Evolutionary conservation across 2,329 filamentous ascomycete species (phyloP), one percentile per base, ranked within the genome.

Genomic region (Trichothecium sympodiale): DNA sequence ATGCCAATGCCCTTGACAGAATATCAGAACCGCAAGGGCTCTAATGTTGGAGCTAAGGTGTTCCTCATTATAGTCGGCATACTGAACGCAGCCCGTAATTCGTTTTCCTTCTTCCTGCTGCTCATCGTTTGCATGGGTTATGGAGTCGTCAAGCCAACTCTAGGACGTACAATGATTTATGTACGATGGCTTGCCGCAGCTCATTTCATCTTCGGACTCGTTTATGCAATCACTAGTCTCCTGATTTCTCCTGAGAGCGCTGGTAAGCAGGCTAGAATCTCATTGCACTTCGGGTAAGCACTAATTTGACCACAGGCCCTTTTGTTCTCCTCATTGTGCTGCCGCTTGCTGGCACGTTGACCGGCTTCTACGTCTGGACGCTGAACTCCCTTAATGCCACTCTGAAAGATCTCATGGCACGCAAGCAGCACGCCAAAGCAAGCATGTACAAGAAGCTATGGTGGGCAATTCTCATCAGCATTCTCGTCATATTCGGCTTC

Each of bases 41-140:
- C 85, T 36, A 94, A 87, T 52, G 57, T 81, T 3, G 79, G 84
- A 31, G 78, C 86, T 38, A 94, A 93, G 56, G 82, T 81, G 5
- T 69, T 96, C 38, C 82, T 98, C 61, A 77, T 95, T 14, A 64
- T 95, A 17, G 89, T 95, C n/a, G 87, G 87, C 27, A 71, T 96
- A 17, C 70, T 98, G 31, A 96, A 94, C 54, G 91, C 91, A 5
- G 88, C 80, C 38, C 76, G 91, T 44, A 98, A 96, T 60, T 95
- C 89, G 0, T 96, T 98, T 57, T 95, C 89, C 0, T 98, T 98
- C 68, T 98, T 98, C 68, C 68, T 98, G 34, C 72, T 98, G 8
- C 77, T 98, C 36, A 96, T 98, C 46, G 91, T 98, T 23, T 98
- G 91, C 59, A 98, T 98, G 91, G 91, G 91, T 23, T 98, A 98